Evolutionary conservation across 805 yeast genomes (phyloP), one percentile per base, ranked within the genome.

Genomic region (Candida lessepsii): DNA sequence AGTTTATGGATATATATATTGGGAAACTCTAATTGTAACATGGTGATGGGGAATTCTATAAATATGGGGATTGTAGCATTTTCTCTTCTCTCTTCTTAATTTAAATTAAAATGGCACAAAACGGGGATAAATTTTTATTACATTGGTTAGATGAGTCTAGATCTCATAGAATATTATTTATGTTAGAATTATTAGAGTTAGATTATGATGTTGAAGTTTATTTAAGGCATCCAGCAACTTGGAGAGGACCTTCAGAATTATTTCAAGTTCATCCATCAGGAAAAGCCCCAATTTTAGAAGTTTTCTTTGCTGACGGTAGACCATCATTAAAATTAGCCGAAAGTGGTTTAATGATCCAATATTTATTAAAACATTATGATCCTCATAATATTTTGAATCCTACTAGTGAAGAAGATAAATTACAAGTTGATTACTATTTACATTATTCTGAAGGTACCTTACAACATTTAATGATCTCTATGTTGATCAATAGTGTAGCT

Each of bases 401-500:
- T 1, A 23, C 37, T 0, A 48, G 46, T 25, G 70, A 60, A 9
- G 65, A 63, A 8, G 75, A 73, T 20, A 60, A 58, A 30, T 69
- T 72, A 11, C 46, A 61, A 37, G 71, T 78, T 21, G 76, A 77
- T 45, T 81, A 75, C 54, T 79, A 63, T 45, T 54, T 79, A 32
- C 78, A 78, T 51, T 78, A 74, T 50, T 56, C 75, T 9, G 91
- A 84, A 55, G 86, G 81, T 1, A 71, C 84, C 13, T 56, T 83
- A 15, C 80, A 76, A 53, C 79, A 78, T 13, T 59, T 71, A 6
- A 53, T 75, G 39, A 59, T 67, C 34, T 42, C 68, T 4, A 54
- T 69, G 48, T 54, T 57, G 42, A 58, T 68, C 63, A 56, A 65
- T 63, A 55, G 67, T 3, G 60, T 60, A 18, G 74, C 73, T 5